Evolutionary conservation across 163 green algal species (phyloP).

Genomic region (Scenedesmus sp.): DNA sequence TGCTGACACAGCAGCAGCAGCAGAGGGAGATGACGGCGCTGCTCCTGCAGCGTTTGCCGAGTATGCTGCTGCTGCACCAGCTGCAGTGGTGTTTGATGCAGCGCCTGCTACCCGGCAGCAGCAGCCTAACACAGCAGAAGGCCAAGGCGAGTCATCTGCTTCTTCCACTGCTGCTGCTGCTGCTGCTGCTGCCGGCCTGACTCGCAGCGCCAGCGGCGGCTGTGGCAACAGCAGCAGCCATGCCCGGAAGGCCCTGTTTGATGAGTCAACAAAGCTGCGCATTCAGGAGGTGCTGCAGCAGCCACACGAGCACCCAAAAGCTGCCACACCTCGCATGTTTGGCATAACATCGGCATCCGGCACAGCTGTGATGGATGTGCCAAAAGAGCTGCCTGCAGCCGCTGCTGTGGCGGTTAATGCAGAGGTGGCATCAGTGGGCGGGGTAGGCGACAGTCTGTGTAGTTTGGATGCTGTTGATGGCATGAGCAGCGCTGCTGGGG

Average conservation of each 20-base stretch:
- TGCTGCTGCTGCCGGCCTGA: not conserved
- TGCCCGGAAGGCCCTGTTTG: not conserved
- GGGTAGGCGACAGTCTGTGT: not conserved
- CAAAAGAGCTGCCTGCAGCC: not conserved
- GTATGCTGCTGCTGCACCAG: not conserved
- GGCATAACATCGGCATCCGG: not conserved
- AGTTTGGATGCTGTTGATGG: not conserved
- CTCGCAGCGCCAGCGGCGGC: not conserved
- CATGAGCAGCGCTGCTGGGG: not conserved
- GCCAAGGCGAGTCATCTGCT: not conserved
- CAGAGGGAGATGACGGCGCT: not conserved
- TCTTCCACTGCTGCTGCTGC: not conserved
- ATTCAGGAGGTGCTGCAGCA: slow-evolving; percentile 5
- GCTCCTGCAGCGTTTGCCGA: not conserved
- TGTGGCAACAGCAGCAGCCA: not conserved
- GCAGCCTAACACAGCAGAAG: not conserved
- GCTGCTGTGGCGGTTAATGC: not conserved
- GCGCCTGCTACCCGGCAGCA: not conserved
- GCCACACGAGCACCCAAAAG: not conserved
- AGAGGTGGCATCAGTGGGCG: not conserved
- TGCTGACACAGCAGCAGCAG: not conserved
- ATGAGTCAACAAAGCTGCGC: not conserved
- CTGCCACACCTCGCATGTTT: not conserved
- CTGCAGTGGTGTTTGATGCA: not conserved
- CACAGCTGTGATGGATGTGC: not conserved